Base-by-base conservation (phyloP, 352 stramenopile species). In the Halophytophthora batemanensis region DNA sequence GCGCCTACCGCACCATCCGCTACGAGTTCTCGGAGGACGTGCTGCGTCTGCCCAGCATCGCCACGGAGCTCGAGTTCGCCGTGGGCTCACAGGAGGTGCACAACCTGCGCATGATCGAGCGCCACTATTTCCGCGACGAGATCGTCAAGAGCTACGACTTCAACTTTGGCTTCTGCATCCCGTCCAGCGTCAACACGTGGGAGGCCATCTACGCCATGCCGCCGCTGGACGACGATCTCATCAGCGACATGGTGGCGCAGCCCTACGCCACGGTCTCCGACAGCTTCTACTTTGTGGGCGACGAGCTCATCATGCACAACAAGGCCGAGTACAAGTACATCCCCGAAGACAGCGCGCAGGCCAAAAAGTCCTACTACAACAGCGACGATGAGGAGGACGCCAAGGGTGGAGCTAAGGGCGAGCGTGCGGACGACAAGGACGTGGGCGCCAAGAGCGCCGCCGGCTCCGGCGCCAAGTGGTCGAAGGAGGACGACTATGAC, bases 221-320 rank as follows among this genome's bases (percentile, higher is more conserved):
- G 12, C 86, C 92, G 13, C 71, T 98, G 13, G 84, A 97, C 55
- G 84, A 98, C 39, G 86, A 96, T 7, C 76, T 98, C 35, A 97
- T 98, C 67, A 78, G 86, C 51, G 83, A 98, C 37, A 98, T 98
- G 87, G 86, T 98, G 50, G 79, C 74, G 23, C 77, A 97, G 62
- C 95, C 93, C 29, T 98, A 96, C 60, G 89, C 96, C 69, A 98
- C 93, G 17, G 70, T 88, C 37, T 98, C 89, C 22, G 93, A 98
- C 74, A 97, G 80, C 55, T 98, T 98, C 65, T 98, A 98, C 72
- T 98, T 98, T 59, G 88, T 98, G 34, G 88, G 89, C 49, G 83
- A 97, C 59, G 83, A 98, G 68, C 82, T 98, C 40, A 96, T 98
- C 53, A 98, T 98, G 90, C 92, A 98, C 74, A 98, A 97, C 75